Percentiles rank a stretch among this genome's conserved stretches.
Conservation (phyloP, 2,329 filamentous ascomycete genomes). For the Arthrocladium fulminans region DNA sequence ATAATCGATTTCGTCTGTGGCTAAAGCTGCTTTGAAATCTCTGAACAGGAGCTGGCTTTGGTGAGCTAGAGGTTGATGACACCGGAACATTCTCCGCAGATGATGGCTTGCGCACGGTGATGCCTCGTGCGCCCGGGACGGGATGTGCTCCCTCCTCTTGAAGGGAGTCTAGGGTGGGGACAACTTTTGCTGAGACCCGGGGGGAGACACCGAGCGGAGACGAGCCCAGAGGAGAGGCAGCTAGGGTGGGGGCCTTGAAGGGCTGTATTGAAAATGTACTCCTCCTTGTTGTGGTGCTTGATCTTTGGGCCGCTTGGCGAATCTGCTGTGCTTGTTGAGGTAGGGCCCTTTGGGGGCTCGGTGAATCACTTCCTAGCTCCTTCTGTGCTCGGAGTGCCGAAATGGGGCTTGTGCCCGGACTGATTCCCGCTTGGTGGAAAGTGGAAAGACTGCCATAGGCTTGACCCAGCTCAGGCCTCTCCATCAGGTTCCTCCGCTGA, state of each 20-base stretch:
- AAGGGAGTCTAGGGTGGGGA: slow-evolving; percentile 29
- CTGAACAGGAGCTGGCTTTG: slow-evolving; percentile 66
- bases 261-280: slow-evolving; percentile 86
- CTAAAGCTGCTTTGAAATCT: slow-evolving; percentile 93
- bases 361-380: slow-evolving; percentile 40
- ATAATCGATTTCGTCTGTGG: slow-evolving; percentile 69
- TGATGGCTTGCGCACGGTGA: slow-evolving; percentile 12
- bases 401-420: slow-evolving; percentile 73
- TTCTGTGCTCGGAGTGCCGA: slow-evolving; percentile 68
- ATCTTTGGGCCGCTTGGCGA: slow-evolving; percentile 40
- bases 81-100: slow-evolving; percentile 54
- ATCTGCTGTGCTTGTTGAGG: slow-evolving; percentile 28
- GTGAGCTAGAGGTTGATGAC: slow-evolving; percentile 63
- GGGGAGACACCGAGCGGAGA: slow-evolving; percentile 45
- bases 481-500: slow-evolving; percentile 38
- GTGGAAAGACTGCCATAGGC: slow-evolving; percentile 86
- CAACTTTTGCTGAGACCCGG: slow-evolving; percentile 38
- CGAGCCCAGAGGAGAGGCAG: slow-evolving; percentile 64
- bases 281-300: slow-evolving; percentile 50
- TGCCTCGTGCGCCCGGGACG: slow-evolving; percentile 30
- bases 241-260: slow-evolving; percentile 94
- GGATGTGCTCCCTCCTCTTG: slow-evolving; percentile 34
- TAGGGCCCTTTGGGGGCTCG: slow-evolving; percentile 33
- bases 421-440: slow-evolving; percentile 68
- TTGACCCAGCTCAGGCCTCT: slow-evolving; percentile 57